phyloP scores from a whole-genome alignment of 176 grass and related monocot species.

The Carex cristatella region DNA sequence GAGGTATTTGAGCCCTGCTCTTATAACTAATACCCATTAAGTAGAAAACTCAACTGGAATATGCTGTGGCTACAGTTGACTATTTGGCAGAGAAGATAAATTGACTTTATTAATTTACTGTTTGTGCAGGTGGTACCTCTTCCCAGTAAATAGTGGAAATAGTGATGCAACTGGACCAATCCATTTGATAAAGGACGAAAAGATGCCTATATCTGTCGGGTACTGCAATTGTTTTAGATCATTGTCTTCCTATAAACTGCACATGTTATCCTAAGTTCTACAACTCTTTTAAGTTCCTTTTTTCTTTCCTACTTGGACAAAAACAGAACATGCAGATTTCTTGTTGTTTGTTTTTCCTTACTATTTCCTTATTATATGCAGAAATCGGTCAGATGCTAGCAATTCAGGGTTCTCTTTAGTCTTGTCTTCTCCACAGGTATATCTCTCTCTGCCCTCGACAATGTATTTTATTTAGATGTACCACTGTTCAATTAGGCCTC shows the following conservation, averaged over 20 bases:
- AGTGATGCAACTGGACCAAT: conserved; percentile 40
- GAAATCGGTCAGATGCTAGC: conserved; percentile 36
- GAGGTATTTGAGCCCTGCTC: too few species aligned
- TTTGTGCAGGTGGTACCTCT: conserved; percentile 72
- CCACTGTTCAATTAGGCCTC: background rate
- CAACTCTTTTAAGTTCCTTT: background rate
- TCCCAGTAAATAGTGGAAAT: conserved; percentile 34
- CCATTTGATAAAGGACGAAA: conserved; percentile 69
- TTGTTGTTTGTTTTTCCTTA: conserved; percentile 22
- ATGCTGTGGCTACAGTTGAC: background rate
- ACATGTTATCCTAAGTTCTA: background rate
- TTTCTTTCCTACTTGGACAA: background rate
- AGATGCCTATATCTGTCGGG: conserved; percentile 57
- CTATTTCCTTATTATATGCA: conserved; percentile 28
- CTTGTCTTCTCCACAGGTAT: conserved; percentile 57
- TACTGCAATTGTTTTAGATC: conserved; percentile 16
- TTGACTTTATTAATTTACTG: background rate
- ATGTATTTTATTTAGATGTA: too few species aligned
- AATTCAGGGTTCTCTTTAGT: conserved; percentile 35
- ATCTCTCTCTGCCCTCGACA: background rate
- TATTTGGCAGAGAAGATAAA: background rate
- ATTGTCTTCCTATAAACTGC: background rate
- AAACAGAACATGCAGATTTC: background rate
- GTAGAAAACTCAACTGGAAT: background rate
- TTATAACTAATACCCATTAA: background rate